These are phyloP conservation scores for Haplosporangium sp. DNA, from an alignment of 371 early-diverging fungal genomes.

Conservation along the genomic window DNA sequence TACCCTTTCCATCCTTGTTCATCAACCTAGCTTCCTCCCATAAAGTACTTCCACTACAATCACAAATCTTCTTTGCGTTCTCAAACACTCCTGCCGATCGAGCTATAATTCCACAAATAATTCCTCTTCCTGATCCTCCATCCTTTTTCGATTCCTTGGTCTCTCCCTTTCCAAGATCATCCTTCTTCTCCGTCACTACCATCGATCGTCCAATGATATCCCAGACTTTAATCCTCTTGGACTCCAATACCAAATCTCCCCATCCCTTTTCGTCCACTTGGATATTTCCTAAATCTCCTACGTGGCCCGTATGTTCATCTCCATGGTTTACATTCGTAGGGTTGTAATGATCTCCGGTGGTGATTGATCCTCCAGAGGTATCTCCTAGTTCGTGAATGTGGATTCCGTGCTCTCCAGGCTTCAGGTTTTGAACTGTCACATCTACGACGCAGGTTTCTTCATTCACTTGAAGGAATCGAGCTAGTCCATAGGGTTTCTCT, in stretches of 20 bases:
- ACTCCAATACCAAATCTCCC: slow-evolving; percentile 82
- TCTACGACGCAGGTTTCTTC: slow-evolving; percentile 78
- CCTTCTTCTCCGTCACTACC: slow-evolving; percentile 69
- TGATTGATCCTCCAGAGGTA: slow-evolving; percentile 69
- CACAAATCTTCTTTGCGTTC: slow-evolving; percentile 89
- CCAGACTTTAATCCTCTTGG: slow-evolving; percentile 80
- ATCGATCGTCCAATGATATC: slow-evolving; percentile 90
- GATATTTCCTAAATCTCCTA: slow-evolving; percentile 79
- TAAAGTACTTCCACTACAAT: slow-evolving; percentile 86
- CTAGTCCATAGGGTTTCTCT: slow-evolving; percentile 76
- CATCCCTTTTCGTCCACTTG: slow-evolving; percentile 77
- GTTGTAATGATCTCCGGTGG: slow-evolving; percentile 72
- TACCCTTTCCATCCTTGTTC: slow-evolving; percentile 17
- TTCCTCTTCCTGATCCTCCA: slow-evolving; percentile 74
- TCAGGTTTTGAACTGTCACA: slow-evolving; percentile 77
- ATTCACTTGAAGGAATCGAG: slow-evolving; percentile 83
- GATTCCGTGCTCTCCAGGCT: slow-evolving; percentile 77
- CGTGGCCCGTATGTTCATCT: slow-evolving; percentile 64
- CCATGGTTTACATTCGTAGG: slow-evolving; percentile 69
- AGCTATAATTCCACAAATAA: slow-evolving; percentile 87
- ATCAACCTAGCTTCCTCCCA: slow-evolving; percentile 83
- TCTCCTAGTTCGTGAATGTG: slow-evolving; percentile 87
- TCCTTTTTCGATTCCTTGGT: slow-evolving; percentile 45
- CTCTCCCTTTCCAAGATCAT: slow-evolving; percentile 64
- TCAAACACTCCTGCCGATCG: slow-evolving; percentile 92